A percentile compares a stretch with the other conserved stretches of the same genome.
These are phyloP conservation scores for Epichloe baconii DNA, from an alignment of 2,329 filamentous ascomycete species.

Conservation along the genomic window DNA sequence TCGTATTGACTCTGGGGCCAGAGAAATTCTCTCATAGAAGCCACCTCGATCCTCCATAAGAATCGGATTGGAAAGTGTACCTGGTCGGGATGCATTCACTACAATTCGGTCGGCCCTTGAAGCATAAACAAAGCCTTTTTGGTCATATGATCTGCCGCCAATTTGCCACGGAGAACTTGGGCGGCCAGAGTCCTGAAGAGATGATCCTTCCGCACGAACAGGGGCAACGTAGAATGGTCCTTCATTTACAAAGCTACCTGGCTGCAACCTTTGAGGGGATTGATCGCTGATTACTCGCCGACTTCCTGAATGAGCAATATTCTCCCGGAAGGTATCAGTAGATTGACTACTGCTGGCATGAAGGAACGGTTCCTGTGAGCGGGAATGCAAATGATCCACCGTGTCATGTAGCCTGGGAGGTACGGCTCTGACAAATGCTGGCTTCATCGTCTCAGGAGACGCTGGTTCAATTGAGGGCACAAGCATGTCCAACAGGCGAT, in stretches of 20 bases:
- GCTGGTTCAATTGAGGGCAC: constrained; percentile 33
- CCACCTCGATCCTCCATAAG: constrained; percentile 28
- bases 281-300: constrained; percentile 10
- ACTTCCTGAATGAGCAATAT: not conserved
- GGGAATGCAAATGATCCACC: constrained; percentile 10
- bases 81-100: constrained; percentile 18
- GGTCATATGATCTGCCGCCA: constrained; percentile 8
- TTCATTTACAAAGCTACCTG: not conserved
- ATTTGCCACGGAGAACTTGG: constrained; percentile 3
- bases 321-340: not conserved
- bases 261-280: not conserved
- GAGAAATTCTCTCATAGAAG: constrained; percentile 21
- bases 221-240: constrained; percentile 2
- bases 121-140: constrained; percentile 7
- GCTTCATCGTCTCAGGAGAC: constrained; percentile 23
- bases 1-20: not conserved
- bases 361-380: constrained; percentile 5
- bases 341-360: constrained; percentile 7
- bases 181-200: not conserved
- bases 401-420: constrained; percentile 16
- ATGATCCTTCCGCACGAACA: not conserved
- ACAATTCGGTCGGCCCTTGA: constrained; percentile 16
- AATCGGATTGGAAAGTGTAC: constrained; percentile 19
- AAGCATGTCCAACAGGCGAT: constrained; percentile 26
- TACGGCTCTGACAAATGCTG: constrained; percentile 21